Evolutionary conservation across 2,329 filamentous ascomycete genomes (phyloP), one percentile per base, ranked within the genome.

Genomic region (Aspergillus sergii): DNA sequence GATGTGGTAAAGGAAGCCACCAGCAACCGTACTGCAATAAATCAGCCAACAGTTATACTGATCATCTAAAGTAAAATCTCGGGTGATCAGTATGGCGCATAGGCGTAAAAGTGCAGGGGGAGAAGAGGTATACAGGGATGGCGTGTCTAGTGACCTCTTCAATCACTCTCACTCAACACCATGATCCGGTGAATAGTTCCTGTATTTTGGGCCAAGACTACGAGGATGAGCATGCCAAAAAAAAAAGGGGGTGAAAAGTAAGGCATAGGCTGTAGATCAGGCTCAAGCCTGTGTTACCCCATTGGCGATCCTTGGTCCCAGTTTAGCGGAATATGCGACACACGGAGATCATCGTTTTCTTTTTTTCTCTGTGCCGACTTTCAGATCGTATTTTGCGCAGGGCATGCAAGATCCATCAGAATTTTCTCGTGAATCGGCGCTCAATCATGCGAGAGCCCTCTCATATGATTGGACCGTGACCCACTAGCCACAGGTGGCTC

Each of bases 401-500:
- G 55, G 57, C 58, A 67, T 67, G 66, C 64, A 59, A 64, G 64
- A 64, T 64, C 57, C 45, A 67, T 65, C 54, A 43, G 60, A 57
- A 36, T 36, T 61, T 64, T 51, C 28, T 19, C 43, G 57, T 57
- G 60, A 41, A 53, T 53, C 58, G 28, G 26, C 23, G 34, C 36
- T 50, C 32, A 34, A 54, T 21, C 36, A 50, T 41, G 21, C 16
- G 16, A 30, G 16, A 34, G 10, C 41, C 1, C 55, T 48, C 34
- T 26, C 50, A 28, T 28, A n/a, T 53, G 34, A 60, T 62, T 60
- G 60, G 58, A 16, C 34, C 9, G 16, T 39, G 41, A 19, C 14
- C 34, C 26, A 61, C 41, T 28, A 68, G 66, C 64, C 66, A 68
- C 66, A 59, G 45, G 62, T 67, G 64, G 65, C 65, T 64, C 46